Percentiles rank a stretch among this genome's conserved stretches.
Evolutionary conservation across 139 green algal genomes (phyloP).

Genomic region (Haematococcus sp.): DNA sequence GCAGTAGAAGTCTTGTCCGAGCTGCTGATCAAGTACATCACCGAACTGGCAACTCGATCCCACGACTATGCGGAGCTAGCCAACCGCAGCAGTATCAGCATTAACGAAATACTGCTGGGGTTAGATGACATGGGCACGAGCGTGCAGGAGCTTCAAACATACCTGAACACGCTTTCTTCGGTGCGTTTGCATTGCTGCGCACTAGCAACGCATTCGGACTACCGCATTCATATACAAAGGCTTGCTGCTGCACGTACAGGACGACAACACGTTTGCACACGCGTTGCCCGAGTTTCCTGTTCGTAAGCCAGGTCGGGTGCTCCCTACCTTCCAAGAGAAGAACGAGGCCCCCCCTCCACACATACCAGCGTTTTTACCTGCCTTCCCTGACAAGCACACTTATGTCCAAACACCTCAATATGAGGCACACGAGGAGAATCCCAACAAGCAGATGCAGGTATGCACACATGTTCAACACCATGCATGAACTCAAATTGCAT

Average conservation of each 20-base stretch:
- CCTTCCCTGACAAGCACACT: constrained; percentile 87
- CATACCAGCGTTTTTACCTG: constrained; percentile 77
- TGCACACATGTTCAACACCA: not conserved
- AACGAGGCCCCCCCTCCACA: constrained; percentile 59
- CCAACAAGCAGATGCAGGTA: constrained; percentile 53
- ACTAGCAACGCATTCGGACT: not conserved
- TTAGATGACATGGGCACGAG: constrained; percentile 72
- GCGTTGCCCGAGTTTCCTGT: constrained; percentile 63
- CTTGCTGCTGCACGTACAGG: constrained; percentile 11
- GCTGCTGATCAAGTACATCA: constrained; percentile 74
- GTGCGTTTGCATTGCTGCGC: not conserved
- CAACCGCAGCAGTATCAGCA: constrained; percentile 65
- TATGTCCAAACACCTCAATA: constrained; percentile 48
- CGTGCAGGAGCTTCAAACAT: constrained; percentile 48
- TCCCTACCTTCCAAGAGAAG: constrained; percentile 60
- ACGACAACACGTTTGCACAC: constrained; percentile 56
- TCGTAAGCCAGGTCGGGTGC: constrained; percentile 19
- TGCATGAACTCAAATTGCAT: not conserved
- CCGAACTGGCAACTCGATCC: constrained; percentile 53
- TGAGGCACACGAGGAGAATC: constrained; percentile 41
- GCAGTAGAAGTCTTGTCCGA: constrained; percentile 76
- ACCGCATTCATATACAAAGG: not conserved
- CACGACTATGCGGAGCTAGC: constrained; percentile 77
- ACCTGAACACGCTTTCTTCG: constrained; percentile 16
- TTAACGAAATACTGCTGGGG: constrained; percentile 68